phyloP scores from a whole-genome alignment of 148 eudicot species.

The Mesembryanthemum crystallinum region DNA sequence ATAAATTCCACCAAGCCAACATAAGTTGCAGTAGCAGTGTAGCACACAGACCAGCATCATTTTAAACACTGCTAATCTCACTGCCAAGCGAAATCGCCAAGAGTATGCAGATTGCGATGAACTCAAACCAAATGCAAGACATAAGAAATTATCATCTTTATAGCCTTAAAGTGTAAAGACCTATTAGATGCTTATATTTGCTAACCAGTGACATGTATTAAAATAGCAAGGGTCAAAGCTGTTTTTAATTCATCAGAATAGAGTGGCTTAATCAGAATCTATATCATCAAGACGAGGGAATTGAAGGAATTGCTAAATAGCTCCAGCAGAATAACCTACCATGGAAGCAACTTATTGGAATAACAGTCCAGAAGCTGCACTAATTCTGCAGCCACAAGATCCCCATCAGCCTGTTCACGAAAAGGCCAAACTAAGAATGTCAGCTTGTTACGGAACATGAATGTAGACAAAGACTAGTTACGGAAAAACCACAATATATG shows the following conservation, averaged over 20 bases:
- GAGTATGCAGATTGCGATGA: too few relatives aligned
- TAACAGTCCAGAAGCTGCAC: conserved; percentile 71
- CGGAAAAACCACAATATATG: background rate
- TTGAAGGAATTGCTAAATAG: background rate
- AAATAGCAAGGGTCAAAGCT: background rate
- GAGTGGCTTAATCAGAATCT: background rate
- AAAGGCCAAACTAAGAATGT: conserved; percentile 6
- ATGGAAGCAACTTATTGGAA: conserved; percentile 66
- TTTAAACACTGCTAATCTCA: too few relatives aligned
- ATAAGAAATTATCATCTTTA: background rate
- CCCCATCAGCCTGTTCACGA: conserved; percentile 47
- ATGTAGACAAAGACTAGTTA: background rate
- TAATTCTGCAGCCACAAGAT: conserved; percentile 33
- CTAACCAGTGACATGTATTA: background rate
- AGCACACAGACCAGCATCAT: too few relatives aligned
- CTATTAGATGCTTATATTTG: background rate
- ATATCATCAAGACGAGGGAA: background rate
- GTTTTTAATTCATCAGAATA: background rate
- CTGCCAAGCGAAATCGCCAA: too few relatives aligned
- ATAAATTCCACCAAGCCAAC: too few relatives aligned
- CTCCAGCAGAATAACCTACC: conserved; percentile 39
- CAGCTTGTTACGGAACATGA: background rate
- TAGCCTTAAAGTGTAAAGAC: background rate
- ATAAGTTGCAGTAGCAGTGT: too few relatives aligned
- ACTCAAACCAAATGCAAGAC: background rate